Percentiles rank a stretch among this genome's conserved stretches.
These are phyloP conservation scores for Hymenochaete sp. DNA, from an alignment of 1,284 basidiomycete genomes.

Conservation along the genomic window DNA sequence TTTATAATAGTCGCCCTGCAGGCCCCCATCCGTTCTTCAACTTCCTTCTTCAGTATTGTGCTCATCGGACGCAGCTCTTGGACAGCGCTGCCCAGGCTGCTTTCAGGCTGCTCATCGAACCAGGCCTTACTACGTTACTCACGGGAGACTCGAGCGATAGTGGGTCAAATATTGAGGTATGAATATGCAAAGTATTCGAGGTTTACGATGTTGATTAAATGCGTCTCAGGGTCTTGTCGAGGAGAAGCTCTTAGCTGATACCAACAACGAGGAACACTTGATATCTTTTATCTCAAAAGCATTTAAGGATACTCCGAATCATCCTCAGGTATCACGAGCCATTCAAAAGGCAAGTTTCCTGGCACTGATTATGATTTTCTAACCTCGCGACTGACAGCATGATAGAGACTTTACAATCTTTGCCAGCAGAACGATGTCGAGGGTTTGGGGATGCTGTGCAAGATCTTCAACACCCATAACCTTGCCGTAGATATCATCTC, in stretches of 20 bases:
- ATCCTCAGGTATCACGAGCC: conserved; percentile 47
- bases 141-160: conserved; percentile 6
- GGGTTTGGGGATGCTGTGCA: conserved; percentile 55
- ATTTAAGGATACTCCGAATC: conserved; percentile 51
- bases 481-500: conserved; percentile 57
- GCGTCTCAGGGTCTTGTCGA: conserved; percentile 47
- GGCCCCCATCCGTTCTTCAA: conserved; percentile 9
- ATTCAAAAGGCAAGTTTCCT: conserved; percentile 43
- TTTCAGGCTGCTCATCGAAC: background rate
- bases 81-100: conserved; percentile 2
- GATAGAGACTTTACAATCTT: conserved; percentile 45
- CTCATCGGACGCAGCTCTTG: conserved; percentile 11
- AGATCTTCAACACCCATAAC: conserved; percentile 49
- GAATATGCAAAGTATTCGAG: background rate
- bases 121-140: conserved; percentile 8
- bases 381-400: conserved; percentile 4
- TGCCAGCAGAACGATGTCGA: conserved; percentile 46
- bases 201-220: background rate
- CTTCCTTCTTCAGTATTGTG: conserved; percentile 13
- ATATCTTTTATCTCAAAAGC: conserved; percentile 42
- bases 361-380: conserved; percentile 1
- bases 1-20: background rate
- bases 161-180: conserved; percentile 7
- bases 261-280: conserved; percentile 39
- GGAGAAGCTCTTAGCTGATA: conserved; percentile 48